These are phyloP conservation scores for Penicillium sp. DNA, from an alignment of 2,329 filamentous ascomycete genomes.

Conservation along the genomic window DNA sequence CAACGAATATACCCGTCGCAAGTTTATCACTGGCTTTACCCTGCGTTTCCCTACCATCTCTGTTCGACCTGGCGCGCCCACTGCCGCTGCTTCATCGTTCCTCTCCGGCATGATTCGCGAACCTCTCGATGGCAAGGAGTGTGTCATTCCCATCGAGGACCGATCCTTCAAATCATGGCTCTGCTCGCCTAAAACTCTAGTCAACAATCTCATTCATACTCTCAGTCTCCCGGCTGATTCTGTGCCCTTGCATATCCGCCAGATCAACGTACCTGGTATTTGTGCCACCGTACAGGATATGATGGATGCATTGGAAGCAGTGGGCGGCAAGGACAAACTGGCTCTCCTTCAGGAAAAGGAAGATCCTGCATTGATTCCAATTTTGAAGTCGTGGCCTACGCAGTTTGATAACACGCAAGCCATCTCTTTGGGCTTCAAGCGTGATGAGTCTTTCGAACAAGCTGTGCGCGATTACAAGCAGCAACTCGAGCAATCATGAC, in stretches of 20 bases:
- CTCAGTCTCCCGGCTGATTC: conserved; percentile 50
- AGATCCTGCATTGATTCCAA: conserved; percentile 55
- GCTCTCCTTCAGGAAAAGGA: conserved; percentile 57
- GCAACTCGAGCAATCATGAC: conserved; percentile 23
- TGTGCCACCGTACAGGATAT: conserved; percentile 60
- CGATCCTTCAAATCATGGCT: conserved; percentile 59
- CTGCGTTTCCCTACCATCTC: conserved; percentile 66
- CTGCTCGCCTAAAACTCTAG: conserved; percentile 57
- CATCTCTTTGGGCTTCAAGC: conserved; percentile 56
- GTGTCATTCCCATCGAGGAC: conserved; percentile 56
- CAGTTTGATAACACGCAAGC: conserved; percentile 59
- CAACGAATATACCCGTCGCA: conserved; percentile 66
- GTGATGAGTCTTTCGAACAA: conserved; percentile 58
- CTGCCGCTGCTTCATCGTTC: conserved; percentile 66
- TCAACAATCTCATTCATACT: conserved; percentile 58
- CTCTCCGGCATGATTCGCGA: conserved; percentile 67
- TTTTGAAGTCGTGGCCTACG: conserved; percentile 61
- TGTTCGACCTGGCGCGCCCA: conserved; percentile 64
- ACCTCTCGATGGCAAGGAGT: conserved; percentile 61
- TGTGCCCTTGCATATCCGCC: conserved; percentile 51
- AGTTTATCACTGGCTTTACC: conserved; percentile 61
- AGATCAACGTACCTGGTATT: conserved; percentile 62
- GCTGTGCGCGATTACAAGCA: conserved; percentile 62
- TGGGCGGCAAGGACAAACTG: conserved; percentile 58
- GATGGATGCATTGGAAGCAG: conserved; percentile 59